Percentiles rank a stretch among this genome's conserved stretches.
Conservation (phyloP, 352 stramenopile genomes). For the Plasmopara halstedii region DNA sequence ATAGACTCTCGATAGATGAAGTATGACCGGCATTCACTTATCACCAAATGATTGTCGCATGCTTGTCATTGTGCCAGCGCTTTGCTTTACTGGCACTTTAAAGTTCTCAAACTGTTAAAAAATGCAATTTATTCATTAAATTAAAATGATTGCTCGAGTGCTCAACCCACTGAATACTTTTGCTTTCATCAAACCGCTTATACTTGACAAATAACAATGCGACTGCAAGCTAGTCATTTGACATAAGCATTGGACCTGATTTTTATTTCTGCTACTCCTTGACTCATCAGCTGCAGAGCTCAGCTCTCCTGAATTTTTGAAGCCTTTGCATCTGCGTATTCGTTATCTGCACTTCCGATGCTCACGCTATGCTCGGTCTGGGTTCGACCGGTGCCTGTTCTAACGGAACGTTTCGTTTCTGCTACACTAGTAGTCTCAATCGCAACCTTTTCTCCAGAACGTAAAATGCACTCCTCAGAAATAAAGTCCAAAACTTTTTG, state of each 20-base stretch:
- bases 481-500: slow-evolving; percentile 82
- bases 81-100: too few relatives aligned
- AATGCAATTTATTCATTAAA: too few relatives aligned
- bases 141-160: too few relatives aligned
- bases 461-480: slow-evolving; percentile 67
- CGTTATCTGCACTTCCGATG: neutral
- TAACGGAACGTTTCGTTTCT: neutral
- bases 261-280: slow-evolving; percentile 1
- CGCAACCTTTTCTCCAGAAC: slow-evolving; percentile 24
- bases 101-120: too few relatives aligned
- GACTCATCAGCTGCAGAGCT: slow-evolving; percentile 1
- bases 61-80: too few relatives aligned
- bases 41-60: too few relatives aligned
- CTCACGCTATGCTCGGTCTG: slow-evolving; percentile 6
- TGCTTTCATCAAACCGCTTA: too few relatives aligned
- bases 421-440: neutral
- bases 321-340: neutral
- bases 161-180: too few relatives aligned
- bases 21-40: too few relatives aligned
- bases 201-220: neutral
- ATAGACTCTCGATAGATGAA: too few relatives aligned
- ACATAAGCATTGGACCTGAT: slow-evolving; percentile 13
- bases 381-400: neutral
- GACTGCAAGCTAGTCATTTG: neutral
- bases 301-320: slow-evolving; percentile 2